phyloP scores from a whole-genome alignment of 352 stramenopile species.

The Pythium aristosporum region DNA sequence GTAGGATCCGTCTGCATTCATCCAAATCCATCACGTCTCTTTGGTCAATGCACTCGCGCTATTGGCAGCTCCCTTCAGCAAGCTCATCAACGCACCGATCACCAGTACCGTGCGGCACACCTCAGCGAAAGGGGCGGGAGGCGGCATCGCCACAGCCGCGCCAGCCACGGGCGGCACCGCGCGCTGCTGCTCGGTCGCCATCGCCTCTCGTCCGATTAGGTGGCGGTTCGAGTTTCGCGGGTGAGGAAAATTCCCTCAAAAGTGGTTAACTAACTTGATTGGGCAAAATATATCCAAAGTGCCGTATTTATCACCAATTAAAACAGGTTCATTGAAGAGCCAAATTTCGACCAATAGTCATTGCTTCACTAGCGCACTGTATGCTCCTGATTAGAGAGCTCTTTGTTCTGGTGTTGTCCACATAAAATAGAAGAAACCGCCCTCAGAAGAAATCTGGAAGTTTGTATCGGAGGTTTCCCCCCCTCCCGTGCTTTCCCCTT shows the following conservation, averaged over 20 bases:
- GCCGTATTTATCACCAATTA: background rate
- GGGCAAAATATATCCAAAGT: background rate
- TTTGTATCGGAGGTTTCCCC: slow-evolving; percentile 8
- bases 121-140: slow-evolving; percentile 12
- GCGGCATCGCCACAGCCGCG: background rate
- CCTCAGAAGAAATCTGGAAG: slow-evolving; percentile 22
- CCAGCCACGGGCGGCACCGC: slow-evolving; percentile 8
- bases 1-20: slow-evolving; percentile 20
- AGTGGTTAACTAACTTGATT: background rate
- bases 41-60: background rate
- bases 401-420: slow-evolving; percentile 17
- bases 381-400: background rate
- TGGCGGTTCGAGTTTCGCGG: slow-evolving; percentile 3
- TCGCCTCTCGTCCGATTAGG: background rate
- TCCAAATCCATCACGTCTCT: slow-evolving; percentile 1
- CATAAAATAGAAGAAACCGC: slow-evolving; percentile 37
- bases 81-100: slow-evolving; percentile 43
- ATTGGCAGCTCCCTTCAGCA: background rate
- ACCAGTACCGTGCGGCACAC: slow-evolving; percentile 53
- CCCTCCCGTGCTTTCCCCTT: slow-evolving; percentile 19
- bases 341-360: slow-evolving; percentile 13
- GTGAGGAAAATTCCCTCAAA: background rate
- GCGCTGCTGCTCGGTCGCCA: slow-evolving; percentile 12
- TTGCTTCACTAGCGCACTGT: background rate
- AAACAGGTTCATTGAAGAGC: no score